Base-by-base conservation (phyloP, 2,329 filamentous ascomycete species). In the Fusarium decemcellulare region DNA sequence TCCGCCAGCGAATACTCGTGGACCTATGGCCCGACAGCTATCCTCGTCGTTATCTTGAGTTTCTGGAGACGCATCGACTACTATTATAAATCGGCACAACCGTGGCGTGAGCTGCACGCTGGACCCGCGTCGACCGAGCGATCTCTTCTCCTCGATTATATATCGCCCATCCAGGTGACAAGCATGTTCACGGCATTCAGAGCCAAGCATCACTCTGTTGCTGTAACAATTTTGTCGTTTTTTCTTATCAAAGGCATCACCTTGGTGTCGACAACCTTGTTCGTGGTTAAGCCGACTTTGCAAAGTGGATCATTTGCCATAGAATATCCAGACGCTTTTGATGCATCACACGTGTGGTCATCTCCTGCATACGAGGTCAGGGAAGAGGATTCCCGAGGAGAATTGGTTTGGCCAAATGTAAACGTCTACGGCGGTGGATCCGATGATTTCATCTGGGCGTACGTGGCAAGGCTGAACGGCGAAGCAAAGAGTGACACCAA, bases 41-140 rank as follows among this genome's bases (percentile, higher is more conserved):
- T 56, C 27, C 53, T 56, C 9, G 42, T 56, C 30, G 15, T 56
- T 8, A 37, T 56, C 18, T 42, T 56, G 30, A 27, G 30, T 47
- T 43, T 56, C 40, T 40, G 37, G 42, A 56, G 53, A 27, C 53
- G 29, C 40, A 16, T 56, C 53, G 53, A 56, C 18, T 56, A 56
- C 11, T 47, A 37, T 39, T 37, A 36, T 30, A 56, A 56, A 15
- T 7, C 40, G 6, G 16, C 27, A 14, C 53, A 56, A n/a, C 53
- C 53, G 15, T 56, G 53, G 53, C 29, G 23, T 15, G 42, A 56
- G 15, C 10, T 56, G 16, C 23, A 18, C 30, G 29, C 40, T 7
- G 53, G 53, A 8, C 42, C 53, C 15, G 32, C 42, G 11, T n/a
- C 42, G 27, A 15, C 40, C 5, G 32, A 47, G 1, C 30, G 30